Evolutionary conservation across 2,329 filamentous ascomycete species (phyloP).

Genomic region (Aspergillus udagawae): DNA sequence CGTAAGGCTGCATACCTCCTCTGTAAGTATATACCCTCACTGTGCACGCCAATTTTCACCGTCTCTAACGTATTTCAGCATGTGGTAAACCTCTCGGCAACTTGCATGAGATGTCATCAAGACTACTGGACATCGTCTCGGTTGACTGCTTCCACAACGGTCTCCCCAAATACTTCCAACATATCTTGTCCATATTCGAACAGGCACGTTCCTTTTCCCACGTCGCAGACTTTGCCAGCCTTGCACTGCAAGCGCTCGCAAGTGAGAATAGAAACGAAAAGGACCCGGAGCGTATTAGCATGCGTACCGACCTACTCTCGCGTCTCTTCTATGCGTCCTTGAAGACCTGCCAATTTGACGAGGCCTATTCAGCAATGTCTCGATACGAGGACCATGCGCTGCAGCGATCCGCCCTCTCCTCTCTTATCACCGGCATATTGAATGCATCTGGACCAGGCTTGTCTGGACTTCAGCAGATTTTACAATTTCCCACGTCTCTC

Average conservation of each 20-base stretch:
- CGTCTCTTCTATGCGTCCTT: conserved; percentile 80
- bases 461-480: conserved; percentile 54
- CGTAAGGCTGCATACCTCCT: conserved; percentile 77
- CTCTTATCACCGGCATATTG: conserved; percentile 53
- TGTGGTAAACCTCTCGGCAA: conserved; percentile 43
- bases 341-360: conserved; percentile 72
- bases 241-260: conserved; percentile 63
- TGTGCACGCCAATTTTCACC: background rate
- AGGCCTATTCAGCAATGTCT: conserved; percentile 75
- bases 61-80: conserved; percentile 28
- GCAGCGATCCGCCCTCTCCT: conserved; percentile 66
- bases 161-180: conserved; percentile 77
- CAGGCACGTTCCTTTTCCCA: conserved; percentile 70
- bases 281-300: conserved; percentile 34
- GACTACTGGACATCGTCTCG: conserved; percentile 72
- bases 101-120: conserved; percentile 47
- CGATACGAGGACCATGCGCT: conserved; percentile 69
- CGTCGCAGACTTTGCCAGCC: conserved; percentile 76
- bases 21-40: conserved; percentile 55
- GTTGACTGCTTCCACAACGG: conserved; percentile 66
- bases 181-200: conserved; percentile 80
- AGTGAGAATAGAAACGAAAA: conserved; percentile 30
- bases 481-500: conserved; percentile 66
- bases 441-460: conserved; percentile 37
- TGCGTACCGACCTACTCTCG: conserved; percentile 69